These are phyloP conservation scores for Solanum rostratum DNA, from an alignment of 257 asterid species.

Conservation along the genomic window DNA sequence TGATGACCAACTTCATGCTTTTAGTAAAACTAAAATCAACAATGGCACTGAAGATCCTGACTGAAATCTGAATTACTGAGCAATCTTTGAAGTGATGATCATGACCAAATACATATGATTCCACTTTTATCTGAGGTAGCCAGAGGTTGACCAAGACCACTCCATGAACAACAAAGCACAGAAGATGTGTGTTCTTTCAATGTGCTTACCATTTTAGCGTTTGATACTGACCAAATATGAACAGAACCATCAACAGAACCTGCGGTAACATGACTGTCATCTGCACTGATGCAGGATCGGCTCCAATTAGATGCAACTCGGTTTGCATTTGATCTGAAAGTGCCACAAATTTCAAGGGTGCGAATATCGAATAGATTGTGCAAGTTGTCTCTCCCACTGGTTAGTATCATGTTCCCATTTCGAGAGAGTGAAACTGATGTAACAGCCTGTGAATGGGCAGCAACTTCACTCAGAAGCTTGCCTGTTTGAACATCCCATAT, in stretches of 20 bases:
- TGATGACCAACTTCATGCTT: not conserved
- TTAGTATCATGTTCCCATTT: slow-evolving; percentile 63
- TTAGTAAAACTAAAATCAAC: not conserved
- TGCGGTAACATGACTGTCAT: slow-evolving; percentile 75
- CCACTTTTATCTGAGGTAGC: slow-evolving; percentile 84
- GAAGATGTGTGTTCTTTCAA: slow-evolving; percentile 71
- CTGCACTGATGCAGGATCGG: slow-evolving; percentile 81
- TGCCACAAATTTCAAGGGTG: slow-evolving; percentile 70
- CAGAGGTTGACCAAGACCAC: slow-evolving; percentile 65
- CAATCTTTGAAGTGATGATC: not conserved
- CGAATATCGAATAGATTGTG: slow-evolving; percentile 81
- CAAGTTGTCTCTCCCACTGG: slow-evolving; percentile 91
- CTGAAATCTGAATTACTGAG: not conserved
- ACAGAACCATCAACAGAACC: slow-evolving; percentile 87
- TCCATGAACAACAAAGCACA: slow-evolving; percentile 78
- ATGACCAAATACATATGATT: slow-evolving; percentile 55
- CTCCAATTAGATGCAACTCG: slow-evolving; percentile 90
- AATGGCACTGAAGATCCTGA: not conserved
- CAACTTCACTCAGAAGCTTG: slow-evolving; percentile 70
- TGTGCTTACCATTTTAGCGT: slow-evolving; percentile 53
- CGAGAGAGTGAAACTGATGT: slow-evolving; percentile 76
- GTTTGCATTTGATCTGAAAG: slow-evolving; percentile 47
- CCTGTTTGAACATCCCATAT: slow-evolving; percentile 86
- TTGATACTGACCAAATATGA: slow-evolving; percentile 69
- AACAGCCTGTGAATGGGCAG: slow-evolving; percentile 75